These are phyloP conservation scores for Lantana camara DNA, from an alignment of 257 asterid genomes.

Conservation along the genomic window DNA sequence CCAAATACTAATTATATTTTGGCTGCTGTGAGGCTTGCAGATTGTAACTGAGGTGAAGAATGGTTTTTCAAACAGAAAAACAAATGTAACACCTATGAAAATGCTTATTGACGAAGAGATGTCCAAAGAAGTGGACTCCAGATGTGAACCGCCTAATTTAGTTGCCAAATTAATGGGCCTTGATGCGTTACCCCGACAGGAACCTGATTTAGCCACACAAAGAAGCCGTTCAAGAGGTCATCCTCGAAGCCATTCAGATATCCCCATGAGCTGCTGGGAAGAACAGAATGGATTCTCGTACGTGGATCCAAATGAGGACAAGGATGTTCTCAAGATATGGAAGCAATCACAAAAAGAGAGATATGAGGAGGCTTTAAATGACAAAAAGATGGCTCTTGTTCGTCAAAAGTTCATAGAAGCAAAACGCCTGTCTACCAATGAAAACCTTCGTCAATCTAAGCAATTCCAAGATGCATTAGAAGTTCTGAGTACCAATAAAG, in stretches of 20 bases:
- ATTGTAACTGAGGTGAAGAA: constrained; percentile 43
- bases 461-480: constrained; percentile 78
- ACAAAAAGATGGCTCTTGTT: constrained; percentile 65
- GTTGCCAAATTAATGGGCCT: constrained; percentile 95
- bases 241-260: constrained; percentile 54
- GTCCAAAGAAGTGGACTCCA: constrained; percentile 58
- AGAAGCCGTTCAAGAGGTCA: constrained; percentile 43
- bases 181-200: constrained; percentile 62
- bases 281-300: constrained; percentile 46
- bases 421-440: constrained; percentile 69
- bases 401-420: constrained; percentile 81
- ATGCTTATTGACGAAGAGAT: constrained; percentile 79
- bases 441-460: constrained; percentile 64
- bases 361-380: constrained; percentile 39
- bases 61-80: constrained; percentile 42
- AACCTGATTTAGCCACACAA: constrained; percentile 42
- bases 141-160: constrained; percentile 55
- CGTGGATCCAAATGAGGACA: constrained; percentile 39
- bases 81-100: constrained; percentile 69
- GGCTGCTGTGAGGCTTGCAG: constrained; percentile 45
- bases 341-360: constrained; percentile 49
- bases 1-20: constrained; percentile 20
- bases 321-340: constrained; percentile 54
- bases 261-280: constrained; percentile 50
- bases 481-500: constrained; percentile 68